A percentile compares a stretch with the other conserved stretches of the same genome.
These are phyloP conservation scores for Nicotiana noctiflora DNA, from an alignment of 257 asterid species.

Conservation along the genomic window DNA sequence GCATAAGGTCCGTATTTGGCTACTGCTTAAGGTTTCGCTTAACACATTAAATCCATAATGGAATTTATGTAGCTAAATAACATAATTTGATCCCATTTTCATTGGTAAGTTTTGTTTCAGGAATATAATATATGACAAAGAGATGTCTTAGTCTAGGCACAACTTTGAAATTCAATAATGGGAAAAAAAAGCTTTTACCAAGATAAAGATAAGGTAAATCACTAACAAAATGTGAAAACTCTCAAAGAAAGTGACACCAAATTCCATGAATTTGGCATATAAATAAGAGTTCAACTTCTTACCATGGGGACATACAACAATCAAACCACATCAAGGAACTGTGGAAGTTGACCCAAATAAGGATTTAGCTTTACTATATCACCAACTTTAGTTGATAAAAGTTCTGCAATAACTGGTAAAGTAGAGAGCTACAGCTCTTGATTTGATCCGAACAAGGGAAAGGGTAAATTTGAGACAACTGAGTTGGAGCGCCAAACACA, in stretches of 20 bases:
- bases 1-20: no score
- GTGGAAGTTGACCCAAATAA: constrained; percentile 28
- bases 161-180: neutral
- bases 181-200: neutral
- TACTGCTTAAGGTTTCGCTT: no score
- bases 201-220: neutral
- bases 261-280: neutral
- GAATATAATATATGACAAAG: no score
- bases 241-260: neutral
- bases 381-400: constrained; percentile 41
- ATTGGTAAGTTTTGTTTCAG: no score
- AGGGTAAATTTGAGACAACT: constrained; percentile 20
- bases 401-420: constrained; percentile 32
- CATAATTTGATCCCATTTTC: no score
- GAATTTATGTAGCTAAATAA: no score
- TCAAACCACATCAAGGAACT: constrained; percentile 47
- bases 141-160: neutral
- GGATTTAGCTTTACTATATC: constrained; percentile 46
- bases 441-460: constrained; percentile 37
- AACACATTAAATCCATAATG: no score
- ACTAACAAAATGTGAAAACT: neutral
- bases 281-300: constrained; percentile 24
- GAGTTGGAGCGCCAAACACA: constrained; percentile 8
- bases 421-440: constrained; percentile 47
- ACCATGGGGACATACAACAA: constrained; percentile 58